These are phyloP conservation scores for Exophiala sp. DNA, from an alignment of 2,329 filamentous ascomycete genomes.

Conservation along the genomic window DNA sequence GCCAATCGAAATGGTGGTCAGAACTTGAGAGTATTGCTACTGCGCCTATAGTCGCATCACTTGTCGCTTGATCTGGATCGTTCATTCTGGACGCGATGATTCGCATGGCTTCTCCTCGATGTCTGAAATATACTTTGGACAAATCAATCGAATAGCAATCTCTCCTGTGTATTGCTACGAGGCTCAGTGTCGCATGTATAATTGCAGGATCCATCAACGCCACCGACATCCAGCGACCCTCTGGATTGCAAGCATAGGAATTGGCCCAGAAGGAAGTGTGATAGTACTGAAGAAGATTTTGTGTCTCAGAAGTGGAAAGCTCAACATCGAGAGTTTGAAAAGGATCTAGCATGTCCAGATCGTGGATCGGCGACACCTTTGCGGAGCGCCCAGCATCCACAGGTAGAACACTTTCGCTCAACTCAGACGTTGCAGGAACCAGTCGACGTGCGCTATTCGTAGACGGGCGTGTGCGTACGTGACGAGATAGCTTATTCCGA, in stretches of 20 bases:
- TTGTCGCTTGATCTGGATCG: conserved; percentile 5
- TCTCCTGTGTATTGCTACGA: conserved; percentile 19
- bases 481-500: neutral
- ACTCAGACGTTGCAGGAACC: conserved; percentile 1
- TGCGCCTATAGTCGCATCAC: conserved; percentile 15
- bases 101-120: conserved; percentile 18
- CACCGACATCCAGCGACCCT: conserved; percentile 16
- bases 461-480: neutral
- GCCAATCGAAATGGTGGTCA: conserved; percentile 20
- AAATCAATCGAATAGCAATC: conserved; percentile 13
- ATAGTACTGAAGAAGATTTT: conserved; percentile 17
- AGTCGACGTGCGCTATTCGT: neutral
- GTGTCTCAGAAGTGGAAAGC: conserved; percentile 7
- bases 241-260: conserved; percentile 20
- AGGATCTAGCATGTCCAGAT: conserved; percentile 14
- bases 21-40: conserved; percentile 17
- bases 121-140: conserved; percentile 15
- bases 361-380: conserved; percentile 2
- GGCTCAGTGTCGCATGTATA: conserved; percentile 16
- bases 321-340: conserved; percentile 11
- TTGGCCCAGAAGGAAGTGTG: conserved; percentile 17
- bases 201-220: conserved; percentile 19
- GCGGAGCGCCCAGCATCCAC: neutral
- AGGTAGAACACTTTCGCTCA: neutral
- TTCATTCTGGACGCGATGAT: conserved; percentile 8